Base-by-base conservation (phyloP, 2,329 filamentous ascomycete species). In the Fusarium sp. region DNA sequence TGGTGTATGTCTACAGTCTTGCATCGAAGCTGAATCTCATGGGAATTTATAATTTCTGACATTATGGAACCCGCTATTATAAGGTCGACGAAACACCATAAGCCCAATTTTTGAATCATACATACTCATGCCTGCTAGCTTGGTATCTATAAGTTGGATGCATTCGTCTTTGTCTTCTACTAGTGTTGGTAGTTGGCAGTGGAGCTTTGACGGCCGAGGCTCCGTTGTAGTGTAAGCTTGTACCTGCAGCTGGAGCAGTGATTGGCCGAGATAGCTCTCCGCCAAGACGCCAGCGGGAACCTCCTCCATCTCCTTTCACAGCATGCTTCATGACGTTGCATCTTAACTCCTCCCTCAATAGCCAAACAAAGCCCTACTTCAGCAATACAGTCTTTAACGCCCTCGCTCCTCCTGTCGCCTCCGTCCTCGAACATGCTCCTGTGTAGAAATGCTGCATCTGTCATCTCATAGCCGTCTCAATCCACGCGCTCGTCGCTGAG, bases 401-500 rank as follows among this genome's bases (percentile, higher is more conserved):
- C 30, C 37, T 47, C 34, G 21, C 30, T 45, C 56, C 45, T 63
- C 28, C 51, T 18, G n/a, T 28, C 43, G 51, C 32, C 55, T 51
- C 59, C 42, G 57, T n/a, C 25, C 25, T n/a, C 55, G 51, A 72
- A 53, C 47, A 76, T 68, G 71, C 68, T 27, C 53, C 48, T 59
- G 68, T 61, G 65, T 63, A 70, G 77, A 75, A 68, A 80, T 79
- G 78, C 78, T 68, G 66, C 68, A 75, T 68, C 62, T 73, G 72
- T 59, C 71, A 47, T 66, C 62, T 61, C 60, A 66, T 71, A 75
- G 71, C 59, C 70, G 71, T 63, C 61, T 62, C 55, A 56, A 72
- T 63, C 69, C 68, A 75, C 71, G 73, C 72, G 72, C 72, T 74
- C 73, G 74, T 66, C 72, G 69, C 70, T 78, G 76, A 80, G 75